Evolutionary conservation across 441 rosid genomes (phyloP).

Genomic region (Breynia disticha): DNA sequence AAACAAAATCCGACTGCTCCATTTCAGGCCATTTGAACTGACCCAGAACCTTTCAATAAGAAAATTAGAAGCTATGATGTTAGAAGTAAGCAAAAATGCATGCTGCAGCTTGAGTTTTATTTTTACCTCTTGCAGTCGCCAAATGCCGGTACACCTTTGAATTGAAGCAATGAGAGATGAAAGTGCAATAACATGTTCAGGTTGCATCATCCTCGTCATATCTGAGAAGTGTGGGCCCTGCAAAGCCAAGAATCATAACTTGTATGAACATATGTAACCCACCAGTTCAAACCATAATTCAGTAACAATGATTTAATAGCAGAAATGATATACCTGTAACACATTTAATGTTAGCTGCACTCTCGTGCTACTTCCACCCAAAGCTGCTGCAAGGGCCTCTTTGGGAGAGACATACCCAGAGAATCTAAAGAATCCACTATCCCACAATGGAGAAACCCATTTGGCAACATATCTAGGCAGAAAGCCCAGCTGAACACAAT

Average conservation of each 20-base stretch:
- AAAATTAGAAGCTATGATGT: constrained; percentile 6
- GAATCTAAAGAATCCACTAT: constrained; percentile 57
- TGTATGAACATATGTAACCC: constrained; percentile 9
- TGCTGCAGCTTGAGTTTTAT: not conserved
- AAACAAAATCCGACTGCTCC: constrained; percentile 67
- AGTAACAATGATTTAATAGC: constrained; percentile 8
- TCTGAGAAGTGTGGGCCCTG: constrained; percentile 60
- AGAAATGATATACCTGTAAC: constrained; percentile 46
- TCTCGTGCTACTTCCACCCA: constrained; percentile 53
- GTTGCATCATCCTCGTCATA: constrained; percentile 41
- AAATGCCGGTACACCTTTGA: constrained; percentile 73
- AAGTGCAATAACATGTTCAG: constrained; percentile 43
- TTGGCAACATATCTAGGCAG: constrained; percentile 66
- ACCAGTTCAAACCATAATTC: constrained; percentile 8
- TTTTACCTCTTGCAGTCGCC: constrained; percentile 81
- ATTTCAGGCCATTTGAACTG: constrained; percentile 81
- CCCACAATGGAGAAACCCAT: constrained; percentile 97
- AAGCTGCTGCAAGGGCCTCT: constrained; percentile 73
- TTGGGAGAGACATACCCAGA: constrained; percentile 59
- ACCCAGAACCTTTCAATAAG: constrained; percentile 48
- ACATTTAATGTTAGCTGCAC: constrained; percentile 63
- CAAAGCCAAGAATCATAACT: constrained; percentile 18
- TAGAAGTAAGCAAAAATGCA: not conserved
- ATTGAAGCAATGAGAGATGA: constrained; percentile 60
- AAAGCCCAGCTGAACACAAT: constrained; percentile 74